Conservation (phyloP, 2,329 filamentous ascomycete species). For the Madurella mycetomatis region DNA sequence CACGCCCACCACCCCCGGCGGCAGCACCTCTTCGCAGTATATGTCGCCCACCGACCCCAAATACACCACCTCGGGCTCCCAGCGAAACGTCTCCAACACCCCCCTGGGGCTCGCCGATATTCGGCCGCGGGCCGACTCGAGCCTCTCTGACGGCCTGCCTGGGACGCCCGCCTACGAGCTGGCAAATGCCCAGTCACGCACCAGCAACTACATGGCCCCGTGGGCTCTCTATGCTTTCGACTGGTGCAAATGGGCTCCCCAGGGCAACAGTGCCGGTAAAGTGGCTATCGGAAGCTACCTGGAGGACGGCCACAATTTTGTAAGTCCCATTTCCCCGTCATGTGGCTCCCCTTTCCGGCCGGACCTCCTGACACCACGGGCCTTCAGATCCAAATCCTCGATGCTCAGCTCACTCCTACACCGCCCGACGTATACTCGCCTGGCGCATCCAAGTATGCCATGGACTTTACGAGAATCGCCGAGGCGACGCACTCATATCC, state of each 20-base stretch:
- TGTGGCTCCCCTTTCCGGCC: not conserved
- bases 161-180: constrained; percentile 62
- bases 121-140: constrained; percentile 77
- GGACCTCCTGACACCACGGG: constrained; percentile 12
- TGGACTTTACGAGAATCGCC: constrained; percentile 90
- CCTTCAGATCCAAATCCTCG: constrained; percentile 87
- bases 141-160: constrained; percentile 66
- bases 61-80: constrained; percentile 54
- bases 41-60: constrained; percentile 54
- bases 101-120: constrained; percentile 91
- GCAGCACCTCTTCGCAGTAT: constrained; percentile 58
- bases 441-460: constrained; percentile 65
- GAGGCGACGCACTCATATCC: constrained; percentile 98
- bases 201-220: constrained; percentile 88
- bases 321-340: constrained; percentile 41
- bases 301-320: constrained; percentile 97
- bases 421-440: constrained; percentile 64
- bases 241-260: constrained; percentile 97
- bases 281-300: constrained; percentile 93
- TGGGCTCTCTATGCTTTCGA: constrained; percentile 97
- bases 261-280: constrained; percentile 78
- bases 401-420: constrained; percentile 73
- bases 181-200: constrained; percentile 61
- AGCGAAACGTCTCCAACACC: constrained; percentile 69
- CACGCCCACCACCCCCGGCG: constrained; percentile 61